Base-by-base conservation (phyloP, 2,329 filamentous ascomycete species). In the Phialophora tarda region DNA sequence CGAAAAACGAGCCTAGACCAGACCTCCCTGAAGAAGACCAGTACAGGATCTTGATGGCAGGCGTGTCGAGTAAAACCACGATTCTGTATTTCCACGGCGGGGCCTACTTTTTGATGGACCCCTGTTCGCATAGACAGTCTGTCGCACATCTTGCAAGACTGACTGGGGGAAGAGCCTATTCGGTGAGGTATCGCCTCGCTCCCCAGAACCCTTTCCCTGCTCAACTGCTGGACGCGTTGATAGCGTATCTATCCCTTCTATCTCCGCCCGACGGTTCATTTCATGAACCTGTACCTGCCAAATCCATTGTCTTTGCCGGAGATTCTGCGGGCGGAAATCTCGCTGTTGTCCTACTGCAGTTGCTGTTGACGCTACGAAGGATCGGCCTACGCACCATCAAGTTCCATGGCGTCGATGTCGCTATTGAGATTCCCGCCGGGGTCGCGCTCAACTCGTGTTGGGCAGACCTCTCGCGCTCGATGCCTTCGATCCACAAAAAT, bases 61-160 rank as follows among this genome's bases (percentile, higher is more conserved):
- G 80, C 38, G 72, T 77, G 7, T 74, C 75, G 4, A 76, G 75
- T 3, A 77, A 80, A 62, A 75, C 78, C 66, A 81, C 80, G 1
- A 75, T 82, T 7, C 68, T 83, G 5, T 82, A 82, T 68, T 77
- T 82, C 63, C 81, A 83, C 67, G 81, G 81, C 21, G 81, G 81
- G 5, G 80, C 79, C 44, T 80, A 81, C 71, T 80, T 78, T 57
- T 64, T 81, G 44, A 77, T 81, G 77, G 80, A 82, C 65, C 80
- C 81, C 12, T 79, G 76, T 67, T 78, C 77, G 1, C 78, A 81
- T 67, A 79, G 81, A 23, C 66, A 74, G 14, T 67, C 76, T 28
- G 76, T 77, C 38, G 69, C 77, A 12, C 75, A 76, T 30, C 72
- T 82, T 1, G 79, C 78, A 24, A 80, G 77, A 63, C 26, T 71